Evolutionary conservation across 2,329 filamentous ascomycete species (phyloP), one percentile per base, ranked within the genome.

Genomic region (Ceratocystis papillata): DNA sequence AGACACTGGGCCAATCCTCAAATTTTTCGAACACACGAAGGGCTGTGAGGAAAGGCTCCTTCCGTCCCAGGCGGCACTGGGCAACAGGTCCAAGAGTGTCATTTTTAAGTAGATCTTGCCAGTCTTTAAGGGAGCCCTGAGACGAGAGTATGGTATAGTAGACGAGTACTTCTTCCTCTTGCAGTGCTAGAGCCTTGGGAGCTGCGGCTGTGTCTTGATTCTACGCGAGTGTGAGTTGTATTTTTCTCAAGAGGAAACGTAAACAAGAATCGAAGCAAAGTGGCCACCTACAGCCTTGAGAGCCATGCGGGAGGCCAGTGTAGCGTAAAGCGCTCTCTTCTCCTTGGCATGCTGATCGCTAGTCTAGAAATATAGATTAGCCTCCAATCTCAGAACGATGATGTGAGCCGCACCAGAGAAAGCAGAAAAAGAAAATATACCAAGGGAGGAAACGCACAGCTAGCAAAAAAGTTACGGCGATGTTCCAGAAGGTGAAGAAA

Each of bases 401-500:
- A 33, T 2, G 7, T 20, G 63, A 8, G 53, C 48, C 7, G 8
- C 25, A 15, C 10, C 20, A 28, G 22, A 5, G 6, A 15, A 33
- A 57, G 10, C 17, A 12, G 2, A 53, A 41, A 41, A 41, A 41
- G 37, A 41, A 41, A 15, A 41, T 41, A 12, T 41, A 41, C 37
- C 3, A 41, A 41, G 37, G 37, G 37, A 2, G 20, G 10, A 17
- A 41, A 72, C 78, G 70, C 72, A 83, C 81, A 65, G 82, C 79
- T 65, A 83, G 76, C 41, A 83, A 70, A 68, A 81, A 79, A 0
- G 80, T 83, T 17, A 81, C 75, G 22, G 77, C 74, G 69, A 84
- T 83, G 68, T 80, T 83, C 77, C 78, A 81, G 68, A 83, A 83
- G 72, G 82, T 75, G 66, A 78, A 80, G 1, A 74, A 73, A 37